Conservation (phyloP, 2,329 filamentous ascomycete genomes). For the Coniosporium tulheliwenetii region DNA sequence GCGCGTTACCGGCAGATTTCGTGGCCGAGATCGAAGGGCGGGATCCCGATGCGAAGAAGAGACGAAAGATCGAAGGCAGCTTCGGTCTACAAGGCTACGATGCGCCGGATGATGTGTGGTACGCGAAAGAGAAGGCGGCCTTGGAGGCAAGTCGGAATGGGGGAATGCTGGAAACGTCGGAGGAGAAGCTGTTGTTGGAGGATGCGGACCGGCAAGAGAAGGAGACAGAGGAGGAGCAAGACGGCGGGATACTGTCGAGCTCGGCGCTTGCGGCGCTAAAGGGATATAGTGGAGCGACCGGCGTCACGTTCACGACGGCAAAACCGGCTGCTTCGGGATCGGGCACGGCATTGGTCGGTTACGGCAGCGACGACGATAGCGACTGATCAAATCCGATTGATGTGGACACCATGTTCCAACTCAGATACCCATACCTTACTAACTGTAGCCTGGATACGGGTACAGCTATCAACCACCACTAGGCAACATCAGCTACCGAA, state of each 20-base stretch:
- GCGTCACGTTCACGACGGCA: slow-evolving; percentile 33
- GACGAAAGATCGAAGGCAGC: slow-evolving; percentile 74
- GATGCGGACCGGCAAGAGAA: slow-evolving; percentile 24
- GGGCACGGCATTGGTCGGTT: slow-evolving; percentile 48
- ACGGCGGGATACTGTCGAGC: slow-evolving; percentile 60
- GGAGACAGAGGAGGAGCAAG: slow-evolving; percentile 16
- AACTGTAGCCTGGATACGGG: too few species aligned
- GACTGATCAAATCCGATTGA: slow-evolving; percentile 20
- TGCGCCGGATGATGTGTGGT: slow-evolving; percentile 87
- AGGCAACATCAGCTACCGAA: too few species aligned
- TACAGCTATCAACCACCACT: too few species aligned
- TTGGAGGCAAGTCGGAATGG: slow-evolving; percentile 50
- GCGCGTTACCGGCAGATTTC: slow-evolving; percentile 76
- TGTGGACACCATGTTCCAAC: too few species aligned
- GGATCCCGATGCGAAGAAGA: slow-evolving; percentile 68
- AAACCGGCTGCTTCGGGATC: slow-evolving; percentile 42
- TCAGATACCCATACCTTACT: too few species aligned
- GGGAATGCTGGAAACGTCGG: slow-evolving; percentile 42
- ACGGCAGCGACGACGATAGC: slow-evolving; percentile 79
- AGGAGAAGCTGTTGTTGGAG: slow-evolving; percentile 32
- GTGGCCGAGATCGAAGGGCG: slow-evolving; percentile 88
- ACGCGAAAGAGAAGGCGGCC: slow-evolving; percentile 58
- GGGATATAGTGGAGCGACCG: slow-evolving; percentile 27
- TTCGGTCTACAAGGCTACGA: slow-evolving; percentile 88
- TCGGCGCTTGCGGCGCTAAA: slow-evolving; percentile 70